Evolutionary conservation across 352 stramenopile genomes (phyloP).

Genomic region (Globisporangium heterothallicum): DNA sequence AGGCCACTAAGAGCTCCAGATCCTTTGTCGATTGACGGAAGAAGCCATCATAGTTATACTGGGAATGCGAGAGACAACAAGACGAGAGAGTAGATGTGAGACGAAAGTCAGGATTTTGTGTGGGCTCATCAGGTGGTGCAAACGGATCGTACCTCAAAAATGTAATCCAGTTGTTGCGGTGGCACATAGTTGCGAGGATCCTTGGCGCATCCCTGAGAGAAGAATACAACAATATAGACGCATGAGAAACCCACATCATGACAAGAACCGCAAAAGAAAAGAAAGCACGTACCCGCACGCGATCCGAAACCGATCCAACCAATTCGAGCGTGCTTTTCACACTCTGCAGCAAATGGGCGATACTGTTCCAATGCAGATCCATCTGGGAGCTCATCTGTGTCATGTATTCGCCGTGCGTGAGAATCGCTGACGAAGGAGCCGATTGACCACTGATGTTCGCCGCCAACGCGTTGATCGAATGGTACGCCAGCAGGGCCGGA

Average conservation of each 20-base stretch:
- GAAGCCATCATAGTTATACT: conserved; percentile 85
- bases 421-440: conserved; percentile 62
- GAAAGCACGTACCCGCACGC: conserved; percentile 46
- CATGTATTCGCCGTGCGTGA: conserved; percentile 85
- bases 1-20: conserved; percentile 55
- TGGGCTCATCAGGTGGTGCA: conserved; percentile 5
- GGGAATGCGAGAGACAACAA: conserved; percentile 10
- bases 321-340: conserved; percentile 68
- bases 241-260: neutral
- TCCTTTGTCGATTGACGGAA: conserved; percentile 77
- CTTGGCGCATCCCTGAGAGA: conserved; percentile 58
- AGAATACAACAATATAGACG: neutral
- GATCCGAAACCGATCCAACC: conserved; percentile 51
- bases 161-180: conserved; percentile 81
- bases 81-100: neutral
- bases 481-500: conserved; percentile 66
- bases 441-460: conserved; percentile 56
- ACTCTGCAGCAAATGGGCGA: conserved; percentile 76
- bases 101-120: too few relatives aligned
- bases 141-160: conserved; percentile 69
- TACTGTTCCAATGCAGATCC: conserved; percentile 85
- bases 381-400: conserved; percentile 79
- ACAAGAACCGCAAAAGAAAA: neutral
- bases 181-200: conserved; percentile 63
- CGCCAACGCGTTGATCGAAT: conserved; percentile 76